Percentiles rank a stretch among this genome's conserved stretches.
phyloP scores from a whole-genome alignment of 805 yeast species.

The Candida fluviatilis region DNA sequence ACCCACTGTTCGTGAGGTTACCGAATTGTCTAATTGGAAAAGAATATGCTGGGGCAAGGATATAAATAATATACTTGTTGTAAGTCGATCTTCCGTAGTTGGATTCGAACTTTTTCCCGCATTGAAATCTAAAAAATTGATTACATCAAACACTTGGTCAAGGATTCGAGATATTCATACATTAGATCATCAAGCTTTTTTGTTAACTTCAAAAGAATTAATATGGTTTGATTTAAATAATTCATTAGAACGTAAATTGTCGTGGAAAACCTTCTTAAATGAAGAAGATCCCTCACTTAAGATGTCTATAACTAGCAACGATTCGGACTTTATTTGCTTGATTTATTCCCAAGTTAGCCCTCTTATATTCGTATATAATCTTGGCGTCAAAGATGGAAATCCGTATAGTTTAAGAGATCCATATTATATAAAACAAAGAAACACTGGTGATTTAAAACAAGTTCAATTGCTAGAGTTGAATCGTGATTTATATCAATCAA shows the following conservation, averaged over 20 bases:
- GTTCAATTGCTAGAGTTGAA: conserved; percentile 9
- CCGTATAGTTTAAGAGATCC: conserved; percentile 32
- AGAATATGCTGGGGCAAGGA: conserved; percentile 43
- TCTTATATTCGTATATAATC: conserved; percentile 26
- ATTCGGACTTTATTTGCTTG: conserved; percentile 18
- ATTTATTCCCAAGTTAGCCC: conserved; percentile 27
- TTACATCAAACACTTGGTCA: conserved; percentile 54
- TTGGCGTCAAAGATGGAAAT: conserved; percentile 22
- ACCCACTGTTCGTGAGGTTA: conserved; percentile 33
- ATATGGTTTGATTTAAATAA: conserved; percentile 41
- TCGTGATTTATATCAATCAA: neutral
- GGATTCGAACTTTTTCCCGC: conserved; percentile 17
- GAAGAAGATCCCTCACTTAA: conserved; percentile 51
- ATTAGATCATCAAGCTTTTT: conserved; percentile 36
- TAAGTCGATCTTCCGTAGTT: conserved; percentile 42
- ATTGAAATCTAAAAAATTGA: conserved; percentile 24
- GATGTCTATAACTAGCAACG: conserved; percentile 26
- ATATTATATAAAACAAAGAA: conserved; percentile 15
- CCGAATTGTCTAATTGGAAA: conserved; percentile 56
- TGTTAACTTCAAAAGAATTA: conserved; percentile 66
- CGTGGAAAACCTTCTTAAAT: conserved; percentile 71
- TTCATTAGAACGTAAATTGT: conserved; percentile 45
- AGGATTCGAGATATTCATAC: conserved; percentile 41
- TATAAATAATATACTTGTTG: conserved; percentile 22
- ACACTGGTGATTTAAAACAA: conserved; percentile 10